Conservation (phyloP, 2,329 filamentous ascomycete genomes). For the Claviceps paspali region DNA sequence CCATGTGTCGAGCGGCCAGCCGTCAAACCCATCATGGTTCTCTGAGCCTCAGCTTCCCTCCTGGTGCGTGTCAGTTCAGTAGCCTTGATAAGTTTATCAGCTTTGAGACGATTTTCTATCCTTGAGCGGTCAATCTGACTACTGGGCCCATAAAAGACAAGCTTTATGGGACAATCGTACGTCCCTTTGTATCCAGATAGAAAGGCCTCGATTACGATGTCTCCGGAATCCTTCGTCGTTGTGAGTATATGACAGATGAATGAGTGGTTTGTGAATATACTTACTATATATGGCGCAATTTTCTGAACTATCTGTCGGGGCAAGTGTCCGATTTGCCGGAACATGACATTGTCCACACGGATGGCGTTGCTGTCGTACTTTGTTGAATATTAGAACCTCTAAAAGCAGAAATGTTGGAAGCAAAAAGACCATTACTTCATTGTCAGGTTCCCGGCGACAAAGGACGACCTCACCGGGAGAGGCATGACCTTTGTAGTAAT, state of each 20-base stretch:
- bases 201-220: constrained; percentile 51
- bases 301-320: constrained; percentile 52
- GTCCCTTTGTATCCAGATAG: constrained; percentile 49
- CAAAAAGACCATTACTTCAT: constrained; percentile 26
- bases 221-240: constrained; percentile 32
- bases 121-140: constrained; percentile 33
- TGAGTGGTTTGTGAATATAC: constrained; percentile 7
- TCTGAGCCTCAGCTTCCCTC: constrained; percentile 36
- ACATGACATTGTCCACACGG: constrained; percentile 60
- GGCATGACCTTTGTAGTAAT: constrained; percentile 48
- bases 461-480: constrained; percentile 48
- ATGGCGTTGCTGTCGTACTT: constrained; percentile 63
- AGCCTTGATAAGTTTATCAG: constrained; percentile 46
- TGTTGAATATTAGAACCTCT: background rate
- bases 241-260: background rate
- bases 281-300: constrained; percentile 56
- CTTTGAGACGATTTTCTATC: constrained; percentile 47
- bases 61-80: constrained; percentile 40
- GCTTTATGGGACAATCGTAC: constrained; percentile 57
- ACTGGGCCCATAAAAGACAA: constrained; percentile 55
- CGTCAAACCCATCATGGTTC: constrained; percentile 26
- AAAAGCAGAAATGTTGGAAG: background rate
- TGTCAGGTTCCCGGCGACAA: constrained; percentile 48
- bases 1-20: constrained; percentile 24
- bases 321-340: constrained; percentile 64